Evolutionary conservation across 306 rosid species (phyloP).

Genomic region (Coriaria nepalensis): DNA sequence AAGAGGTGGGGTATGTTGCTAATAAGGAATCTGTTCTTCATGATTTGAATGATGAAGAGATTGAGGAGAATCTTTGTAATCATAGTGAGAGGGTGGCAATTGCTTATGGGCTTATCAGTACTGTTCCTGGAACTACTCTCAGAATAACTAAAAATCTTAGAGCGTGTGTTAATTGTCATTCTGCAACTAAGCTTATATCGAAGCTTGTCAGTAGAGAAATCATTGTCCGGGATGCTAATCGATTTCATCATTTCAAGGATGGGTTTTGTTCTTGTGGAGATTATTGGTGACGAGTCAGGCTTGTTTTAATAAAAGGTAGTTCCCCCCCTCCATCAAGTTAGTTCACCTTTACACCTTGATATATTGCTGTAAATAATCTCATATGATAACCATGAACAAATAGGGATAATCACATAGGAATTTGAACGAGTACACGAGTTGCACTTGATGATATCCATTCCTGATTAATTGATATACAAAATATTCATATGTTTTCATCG

Average conservation of each 20-base stretch:
- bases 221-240: slow-evolving; percentile 11
- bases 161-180: slow-evolving; percentile 7
- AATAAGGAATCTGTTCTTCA: slow-evolving; percentile 9
- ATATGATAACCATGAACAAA: too few relatives aligned
- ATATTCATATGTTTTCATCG: too few relatives aligned
- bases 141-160: slow-evolving; percentile 11
- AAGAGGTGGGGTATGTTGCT: slow-evolving; percentile 8
- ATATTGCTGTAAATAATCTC: too few relatives aligned
- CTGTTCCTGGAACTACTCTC: slow-evolving; percentile 9
- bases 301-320: too few relatives aligned
- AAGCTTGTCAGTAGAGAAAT: slow-evolving; percentile 11
- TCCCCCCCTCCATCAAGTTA: too few relatives aligned
- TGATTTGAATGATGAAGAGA: slow-evolving; percentile 9
- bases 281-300: slow-evolving; percentile 7
- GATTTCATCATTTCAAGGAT: slow-evolving; percentile 10
- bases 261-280: slow-evolving; percentile 11
- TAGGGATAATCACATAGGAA: too few relatives aligned
- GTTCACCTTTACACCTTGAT: too few relatives aligned
- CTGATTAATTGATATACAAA: too few relatives aligned
- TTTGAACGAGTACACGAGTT: too few relatives aligned
- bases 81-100: slow-evolving; percentile 13
- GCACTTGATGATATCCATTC: too few relatives aligned
- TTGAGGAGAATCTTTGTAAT: slow-evolving; percentile 10
- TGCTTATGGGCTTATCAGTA: slow-evolving; percentile 11
- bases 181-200: slow-evolving; percentile 8